Conservation (phyloP, 306 rosid genomes). For the Ziziphus jujuba region DNA sequence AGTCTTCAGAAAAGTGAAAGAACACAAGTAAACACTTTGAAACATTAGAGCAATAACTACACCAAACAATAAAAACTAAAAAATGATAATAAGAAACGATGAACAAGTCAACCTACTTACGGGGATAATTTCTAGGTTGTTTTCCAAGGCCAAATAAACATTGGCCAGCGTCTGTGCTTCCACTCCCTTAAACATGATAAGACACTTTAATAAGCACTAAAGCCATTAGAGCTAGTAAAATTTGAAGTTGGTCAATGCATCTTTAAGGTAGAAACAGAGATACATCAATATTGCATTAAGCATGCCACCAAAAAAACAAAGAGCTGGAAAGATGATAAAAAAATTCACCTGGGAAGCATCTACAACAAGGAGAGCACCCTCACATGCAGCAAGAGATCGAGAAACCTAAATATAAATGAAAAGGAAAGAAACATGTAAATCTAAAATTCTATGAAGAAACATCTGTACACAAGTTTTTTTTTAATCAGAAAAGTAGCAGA, state of each 20-base stretch:
- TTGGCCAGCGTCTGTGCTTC: constrained; percentile 96
- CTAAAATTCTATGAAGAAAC: not conserved
- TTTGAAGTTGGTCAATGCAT: not conserved
- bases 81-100: not conserved
- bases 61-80: not conserved
- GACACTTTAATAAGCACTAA: not conserved
- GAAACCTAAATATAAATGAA: constrained; percentile 61
- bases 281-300: not conserved
- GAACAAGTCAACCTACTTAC: constrained; percentile 45
- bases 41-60: constrained; percentile 7
- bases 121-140: constrained; percentile 79
- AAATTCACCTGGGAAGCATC: constrained; percentile 89
- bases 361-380: constrained; percentile 92
- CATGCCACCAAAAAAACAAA: constrained; percentile 8
- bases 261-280: not conserved
- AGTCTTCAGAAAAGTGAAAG: no score
- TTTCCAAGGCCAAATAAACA: constrained; percentile 89
- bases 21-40: not conserved
- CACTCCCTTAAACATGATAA: constrained; percentile 63
- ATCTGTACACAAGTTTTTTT: no score
- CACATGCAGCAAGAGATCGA: constrained; percentile 93
- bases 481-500: no score
- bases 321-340: constrained; percentile 7
- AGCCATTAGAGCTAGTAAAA: not conserved
- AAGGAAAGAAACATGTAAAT: constrained; percentile 7